These are phyloP conservation scores for Tagetes erecta DNA, from an alignment of 129 eudicot species.

Conservation along the genomic window DNA sequence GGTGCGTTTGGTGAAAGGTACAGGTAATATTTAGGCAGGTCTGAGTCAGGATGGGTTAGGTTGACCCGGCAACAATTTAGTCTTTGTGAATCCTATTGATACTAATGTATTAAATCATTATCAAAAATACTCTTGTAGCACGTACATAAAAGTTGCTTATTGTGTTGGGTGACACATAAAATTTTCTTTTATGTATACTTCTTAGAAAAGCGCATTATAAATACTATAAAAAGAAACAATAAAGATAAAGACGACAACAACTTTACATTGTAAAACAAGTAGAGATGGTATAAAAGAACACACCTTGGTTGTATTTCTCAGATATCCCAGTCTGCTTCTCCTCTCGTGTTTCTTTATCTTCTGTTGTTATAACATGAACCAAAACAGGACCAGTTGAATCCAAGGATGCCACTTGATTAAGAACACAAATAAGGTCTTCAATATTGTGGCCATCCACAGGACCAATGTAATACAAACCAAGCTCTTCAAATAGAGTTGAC, in stretches of 20 bases:
- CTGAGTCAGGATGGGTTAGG: neutral
- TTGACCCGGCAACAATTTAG: neutral
- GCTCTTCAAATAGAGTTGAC: slow-evolving; percentile 92
- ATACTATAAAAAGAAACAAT: neutral
- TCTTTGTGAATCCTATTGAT: neutral
- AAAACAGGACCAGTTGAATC: slow-evolving; percentile 91
- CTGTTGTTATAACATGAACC: slow-evolving; percentile 81
- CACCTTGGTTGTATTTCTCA: slow-evolving; percentile 47
- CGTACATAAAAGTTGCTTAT: neutral
- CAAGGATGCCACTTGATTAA: slow-evolving; percentile 77
- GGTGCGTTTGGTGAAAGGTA: neutral
- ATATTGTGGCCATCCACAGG: slow-evolving; percentile 95
- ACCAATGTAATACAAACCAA: slow-evolving; percentile 92
- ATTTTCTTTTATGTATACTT: slow-evolving; percentile 19
- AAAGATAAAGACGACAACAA: neutral
- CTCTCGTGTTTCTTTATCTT: slow-evolving; percentile 44
- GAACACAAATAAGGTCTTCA: slow-evolving; percentile 82
- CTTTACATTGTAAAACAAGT: neutral
- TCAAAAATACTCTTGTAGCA: neutral
- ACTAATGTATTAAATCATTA: neutral
- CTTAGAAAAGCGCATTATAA: neutral
- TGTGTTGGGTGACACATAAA: neutral
- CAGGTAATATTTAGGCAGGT: too few species aligned
- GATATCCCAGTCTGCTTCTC: slow-evolving; percentile 29
- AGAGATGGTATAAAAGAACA: slow-evolving; percentile 22